phyloP scores from a whole-genome alignment of 306 rosid species.

The Glycine latifolia region DNA sequence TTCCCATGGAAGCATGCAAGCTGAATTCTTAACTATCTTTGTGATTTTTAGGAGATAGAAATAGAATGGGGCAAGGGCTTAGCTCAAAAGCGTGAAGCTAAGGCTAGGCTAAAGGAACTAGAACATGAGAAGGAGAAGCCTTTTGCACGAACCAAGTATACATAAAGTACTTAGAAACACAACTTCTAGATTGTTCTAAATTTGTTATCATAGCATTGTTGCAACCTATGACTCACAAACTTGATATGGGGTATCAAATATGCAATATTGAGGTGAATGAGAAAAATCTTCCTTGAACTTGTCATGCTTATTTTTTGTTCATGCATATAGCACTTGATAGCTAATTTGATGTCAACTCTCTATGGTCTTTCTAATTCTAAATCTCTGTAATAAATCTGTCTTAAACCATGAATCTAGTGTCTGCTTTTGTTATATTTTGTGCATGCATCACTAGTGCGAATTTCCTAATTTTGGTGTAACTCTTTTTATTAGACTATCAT shows the following conservation, averaged over 20 bases:
- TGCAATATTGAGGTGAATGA: background rate
- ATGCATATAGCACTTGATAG: too few species aligned
- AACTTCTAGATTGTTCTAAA: constrained; percentile 19
- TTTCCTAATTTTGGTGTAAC: constrained; percentile 38
- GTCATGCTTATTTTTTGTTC: too few species aligned
- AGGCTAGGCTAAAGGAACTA: constrained; percentile 83
- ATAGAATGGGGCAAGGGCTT: too few species aligned
- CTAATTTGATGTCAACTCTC: too few species aligned
- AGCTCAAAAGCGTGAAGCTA: constrained; percentile 83
- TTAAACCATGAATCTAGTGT: constrained; percentile 5
- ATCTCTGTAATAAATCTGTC: too few species aligned
- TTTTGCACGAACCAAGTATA: constrained; percentile 82
- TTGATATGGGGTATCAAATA: background rate
- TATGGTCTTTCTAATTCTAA: too few species aligned
- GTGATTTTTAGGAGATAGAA: too few species aligned
- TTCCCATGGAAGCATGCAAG: too few species aligned
- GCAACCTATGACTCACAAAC: background rate
- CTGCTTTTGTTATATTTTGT: background rate
- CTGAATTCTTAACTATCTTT: too few species aligned
- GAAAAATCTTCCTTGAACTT: too few species aligned
- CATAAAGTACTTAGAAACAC: background rate
- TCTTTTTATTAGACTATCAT: constrained; percentile 64
- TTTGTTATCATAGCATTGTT: constrained; percentile 3
- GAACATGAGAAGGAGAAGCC: constrained; percentile 90
- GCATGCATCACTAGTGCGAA: background rate